A percentile compares a stretch with the other conserved stretches of the same genome.
Conservation (phyloP, 2,329 filamentous ascomycete genomes). For the Graphiopsis chlorocephala region DNA sequence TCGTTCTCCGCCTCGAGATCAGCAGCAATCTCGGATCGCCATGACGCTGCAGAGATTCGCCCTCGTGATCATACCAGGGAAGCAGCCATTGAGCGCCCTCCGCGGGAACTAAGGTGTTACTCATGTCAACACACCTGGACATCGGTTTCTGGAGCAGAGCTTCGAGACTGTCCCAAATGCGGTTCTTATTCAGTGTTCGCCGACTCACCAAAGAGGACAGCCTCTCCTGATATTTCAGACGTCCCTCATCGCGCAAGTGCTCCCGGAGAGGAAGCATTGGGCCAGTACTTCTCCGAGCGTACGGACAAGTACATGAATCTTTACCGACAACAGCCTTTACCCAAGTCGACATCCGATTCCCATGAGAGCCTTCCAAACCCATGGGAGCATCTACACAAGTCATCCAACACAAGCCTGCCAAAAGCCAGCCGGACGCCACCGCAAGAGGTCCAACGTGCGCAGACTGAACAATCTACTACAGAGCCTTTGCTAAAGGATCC, state of each 20-base stretch:
- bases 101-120: neutral
- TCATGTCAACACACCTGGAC: neutral
- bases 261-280: neutral
- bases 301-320: slow-evolving; percentile 7
- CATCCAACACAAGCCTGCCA: neutral
- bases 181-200: neutral
- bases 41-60: neutral
- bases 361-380: neutral
- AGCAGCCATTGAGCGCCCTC: neutral
- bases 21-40: neutral
- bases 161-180: neutral
- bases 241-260: neutral
- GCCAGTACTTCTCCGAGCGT: neutral
- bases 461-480: slow-evolving; percentile 35
- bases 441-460: neutral
- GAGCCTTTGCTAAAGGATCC: slow-evolving; percentile 41
- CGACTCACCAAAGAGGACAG: neutral
- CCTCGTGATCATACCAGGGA: neutral
- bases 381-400: neutral
- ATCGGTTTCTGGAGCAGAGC: neutral
- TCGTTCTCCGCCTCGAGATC: neutral
- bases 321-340: neutral
- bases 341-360: neutral
- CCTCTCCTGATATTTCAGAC: neutral
- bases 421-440: neutral